phyloP scores from a whole-genome alignment of 2,329 filamentous ascomycete species.

The Dactylellina drechsleri region DNA sequence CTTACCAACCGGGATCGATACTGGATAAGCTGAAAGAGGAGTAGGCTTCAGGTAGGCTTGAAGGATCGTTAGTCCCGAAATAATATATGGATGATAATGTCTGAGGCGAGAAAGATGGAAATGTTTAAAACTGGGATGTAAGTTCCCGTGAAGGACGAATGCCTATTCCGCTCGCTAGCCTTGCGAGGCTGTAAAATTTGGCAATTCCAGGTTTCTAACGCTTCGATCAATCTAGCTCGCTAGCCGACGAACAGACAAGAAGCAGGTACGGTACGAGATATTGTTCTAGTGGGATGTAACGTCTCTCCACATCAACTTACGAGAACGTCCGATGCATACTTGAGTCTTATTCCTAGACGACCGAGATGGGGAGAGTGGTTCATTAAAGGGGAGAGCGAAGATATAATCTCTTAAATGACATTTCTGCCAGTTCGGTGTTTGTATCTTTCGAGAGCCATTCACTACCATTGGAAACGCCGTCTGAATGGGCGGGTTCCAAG shows the following conservation, averaged over 20 bases:
- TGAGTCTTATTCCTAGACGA: too few species aligned
- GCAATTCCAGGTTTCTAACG: neutral
- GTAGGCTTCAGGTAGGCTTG: neutral
- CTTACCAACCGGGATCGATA: neutral
- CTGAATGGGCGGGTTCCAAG: too few species aligned
- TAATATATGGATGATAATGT: neutral
- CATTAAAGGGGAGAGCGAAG: too few species aligned
- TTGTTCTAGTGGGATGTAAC: neutral
- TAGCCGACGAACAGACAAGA: conserved; percentile 5
- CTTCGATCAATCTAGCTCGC: neutral
- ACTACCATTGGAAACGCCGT: too few species aligned
- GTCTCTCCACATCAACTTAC: too few species aligned
- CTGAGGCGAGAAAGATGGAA: neutral
- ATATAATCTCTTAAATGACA: too few species aligned
- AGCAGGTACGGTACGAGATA: conserved; percentile 11
- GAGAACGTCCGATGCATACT: too few species aligned
- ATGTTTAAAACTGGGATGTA: neutral
- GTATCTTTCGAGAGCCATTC: too few species aligned
- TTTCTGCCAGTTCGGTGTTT: too few species aligned
- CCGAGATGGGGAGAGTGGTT: too few species aligned
- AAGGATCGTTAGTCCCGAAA: conserved; percentile 26
- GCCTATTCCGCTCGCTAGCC: neutral
- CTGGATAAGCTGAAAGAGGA: conserved; percentile 1
- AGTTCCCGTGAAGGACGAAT: neutral
- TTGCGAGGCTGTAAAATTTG: conserved; percentile 14